Percentiles rank a stretch among this genome's conserved stretches.
phyloP scores from a whole-genome alignment of 306 rosid genomes.

The Vachellia collinsii region DNA sequence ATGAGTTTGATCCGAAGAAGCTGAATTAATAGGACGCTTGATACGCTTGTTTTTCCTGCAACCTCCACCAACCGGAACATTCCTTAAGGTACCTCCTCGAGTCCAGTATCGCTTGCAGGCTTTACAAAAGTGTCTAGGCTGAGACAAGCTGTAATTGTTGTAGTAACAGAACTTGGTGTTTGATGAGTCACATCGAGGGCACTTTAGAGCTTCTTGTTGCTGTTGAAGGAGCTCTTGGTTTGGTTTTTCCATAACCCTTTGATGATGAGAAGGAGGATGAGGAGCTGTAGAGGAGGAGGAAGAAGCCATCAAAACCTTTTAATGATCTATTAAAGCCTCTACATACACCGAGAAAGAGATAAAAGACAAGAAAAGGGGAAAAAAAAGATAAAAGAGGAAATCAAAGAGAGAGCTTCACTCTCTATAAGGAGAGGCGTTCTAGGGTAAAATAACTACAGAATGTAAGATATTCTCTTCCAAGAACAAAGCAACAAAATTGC shows the following conservation, averaged over 20 bases:
- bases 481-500: conserved; percentile 73
- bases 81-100: conserved; percentile 86
- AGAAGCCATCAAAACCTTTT: conserved; percentile 49
- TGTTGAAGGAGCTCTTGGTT: conserved; percentile 60
- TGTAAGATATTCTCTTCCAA: conserved; percentile 84
- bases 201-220: conserved; percentile 59
- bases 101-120: conserved; percentile 99
- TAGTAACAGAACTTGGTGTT: conserved; percentile 97
- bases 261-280: conserved; percentile 5
- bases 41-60: conserved; percentile 91
- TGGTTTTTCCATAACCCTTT: conserved; percentile 66
- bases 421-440: conserved; percentile 33
- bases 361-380: neutral
- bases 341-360: conserved; percentile 26
- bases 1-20: conserved; percentile 32
- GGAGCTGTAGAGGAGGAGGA: neutral
- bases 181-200: conserved; percentile 95
- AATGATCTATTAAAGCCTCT: conserved; percentile 54
- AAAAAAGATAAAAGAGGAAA: neutral
- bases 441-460: conserved; percentile 60
- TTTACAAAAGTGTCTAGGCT: conserved; percentile 94
- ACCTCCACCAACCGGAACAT: conserved; percentile 97
- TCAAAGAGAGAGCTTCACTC: neutral
- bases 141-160: conserved; percentile 94
- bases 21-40: conserved; percentile 48